Evolutionary conservation across 768 basidiomycete species (phyloP), one percentile per base, ranked within the genome.

Genomic region (Steccherinum ochraceum): DNA sequence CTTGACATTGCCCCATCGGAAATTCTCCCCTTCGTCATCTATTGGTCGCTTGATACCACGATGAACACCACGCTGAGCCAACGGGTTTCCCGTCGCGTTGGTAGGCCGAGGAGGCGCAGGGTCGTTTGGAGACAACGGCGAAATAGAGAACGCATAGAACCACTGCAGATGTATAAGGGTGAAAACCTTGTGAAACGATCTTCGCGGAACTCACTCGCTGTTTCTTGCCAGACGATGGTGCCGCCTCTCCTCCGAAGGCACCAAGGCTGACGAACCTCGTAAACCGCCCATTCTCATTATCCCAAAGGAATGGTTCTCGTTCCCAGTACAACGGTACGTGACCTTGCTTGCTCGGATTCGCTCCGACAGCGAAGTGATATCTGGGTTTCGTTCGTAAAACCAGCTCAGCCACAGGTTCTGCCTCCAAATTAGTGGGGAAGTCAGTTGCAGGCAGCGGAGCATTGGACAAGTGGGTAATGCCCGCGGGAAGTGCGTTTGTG

Each of bases 71-170:
- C 16, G 25, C 46, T 77, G 76, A 4, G 69, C 66, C 61, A 87
- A 89, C 1, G 89, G 89, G 63, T 91, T 92, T 55, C 71, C 71
- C 0, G 89, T 88, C 1, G 75, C 67, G 60, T 91, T 89, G 0
- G 75, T 60, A 13, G 89, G 87, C 3, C 61, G 73, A 18, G 72
- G 63, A 12, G 63, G 58, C 5, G 71, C 61, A 13, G 69, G 65
- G 11, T 63, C 66, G 21, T 65, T 57, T 3, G 72, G 59, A 20
- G 70, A 65, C 41, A 74, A 72, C 2, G 90, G 82, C 0, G 79
- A 68, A 47, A 99, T 88, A 21, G 81, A 84, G 67, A 97, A 98
- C 2, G 96, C 96, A 69, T 99, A 99, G 70, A 96, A 97, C 87
- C 92, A 97, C 94, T 97, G 58, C 18, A 51, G 42, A 7, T 25